phyloP scores from a whole-genome alignment of 163 green algal genomes.

The Chloromonas sp. region DNA sequence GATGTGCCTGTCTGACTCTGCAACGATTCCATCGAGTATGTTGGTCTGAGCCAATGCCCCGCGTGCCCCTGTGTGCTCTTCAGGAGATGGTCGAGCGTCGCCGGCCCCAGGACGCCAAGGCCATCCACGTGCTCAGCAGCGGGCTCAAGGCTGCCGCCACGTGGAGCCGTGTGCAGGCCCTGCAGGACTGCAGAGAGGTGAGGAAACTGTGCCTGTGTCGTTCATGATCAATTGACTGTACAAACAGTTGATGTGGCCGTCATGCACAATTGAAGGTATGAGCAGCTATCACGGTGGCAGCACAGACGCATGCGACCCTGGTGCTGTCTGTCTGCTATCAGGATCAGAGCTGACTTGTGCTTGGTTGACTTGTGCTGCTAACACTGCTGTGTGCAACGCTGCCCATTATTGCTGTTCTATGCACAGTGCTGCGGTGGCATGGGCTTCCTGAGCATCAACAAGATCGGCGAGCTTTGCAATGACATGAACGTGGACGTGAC shows the following conservation, averaged over 20 bases:
- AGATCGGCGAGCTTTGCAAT: conserved; percentile 77
- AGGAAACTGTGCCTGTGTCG: background rate
- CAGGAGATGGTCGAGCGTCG: conserved; percentile 22
- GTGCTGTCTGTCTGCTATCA: no score
- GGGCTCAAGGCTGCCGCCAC: conserved; percentile 85
- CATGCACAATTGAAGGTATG: no score
- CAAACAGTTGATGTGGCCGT: no score
- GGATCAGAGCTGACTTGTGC: no score
- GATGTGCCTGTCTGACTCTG: no score
- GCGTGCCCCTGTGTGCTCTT: no score
- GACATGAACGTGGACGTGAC: conserved; percentile 86
- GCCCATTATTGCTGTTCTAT: no score
- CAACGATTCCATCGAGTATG: background rate
- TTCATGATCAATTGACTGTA: no score
- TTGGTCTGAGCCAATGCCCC: background rate
- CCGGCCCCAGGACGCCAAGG: conserved; percentile 53
- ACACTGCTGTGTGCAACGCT: no score
- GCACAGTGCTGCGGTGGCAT: conserved; percentile 79
- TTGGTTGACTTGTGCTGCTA: no score
- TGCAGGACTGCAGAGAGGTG: conserved; percentile 51
- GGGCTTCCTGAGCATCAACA: conserved; percentile 80
- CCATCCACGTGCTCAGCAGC: conserved; percentile 75
- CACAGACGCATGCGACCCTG: no score
- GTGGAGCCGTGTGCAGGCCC: conserved; percentile 64
- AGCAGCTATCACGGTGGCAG: no score